phyloP scores from a whole-genome alignment of 441 rosid species.

The Adansonia gregorii region DNA sequence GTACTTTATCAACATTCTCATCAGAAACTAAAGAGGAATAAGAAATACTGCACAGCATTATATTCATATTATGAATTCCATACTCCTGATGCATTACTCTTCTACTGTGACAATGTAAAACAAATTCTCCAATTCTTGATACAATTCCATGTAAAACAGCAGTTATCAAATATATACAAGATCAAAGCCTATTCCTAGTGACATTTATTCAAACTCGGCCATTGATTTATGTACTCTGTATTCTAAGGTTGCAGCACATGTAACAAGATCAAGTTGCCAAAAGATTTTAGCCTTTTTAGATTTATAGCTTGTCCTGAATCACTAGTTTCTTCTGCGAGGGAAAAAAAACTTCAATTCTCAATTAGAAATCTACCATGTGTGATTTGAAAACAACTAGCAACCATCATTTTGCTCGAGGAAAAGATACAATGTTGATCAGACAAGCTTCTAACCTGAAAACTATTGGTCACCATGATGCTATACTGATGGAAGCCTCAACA shows the following conservation, averaged over 20 bases:
- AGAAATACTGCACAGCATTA: not conserved
- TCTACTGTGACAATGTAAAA: slow-evolving; percentile 17
- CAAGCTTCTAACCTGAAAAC: not conserved
- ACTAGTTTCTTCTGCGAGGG: not conserved
- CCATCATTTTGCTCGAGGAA: not conserved
- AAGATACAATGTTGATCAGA: not conserved
- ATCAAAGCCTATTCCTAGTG: slow-evolving; percentile 10
- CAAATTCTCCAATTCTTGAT: not conserved
- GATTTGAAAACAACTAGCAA: not conserved
- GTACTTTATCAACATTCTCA: not conserved
- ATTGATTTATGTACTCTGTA: not conserved
- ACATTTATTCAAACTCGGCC: not conserved
- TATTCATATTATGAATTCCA: not conserved
- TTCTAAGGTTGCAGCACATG: not conserved
- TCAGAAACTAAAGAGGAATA: slow-evolving; percentile 16
- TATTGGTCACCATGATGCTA: not conserved
- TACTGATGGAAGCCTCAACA: slow-evolving; percentile 21
- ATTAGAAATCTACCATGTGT: not conserved
- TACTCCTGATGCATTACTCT: not conserved
- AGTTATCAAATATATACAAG: not conserved
- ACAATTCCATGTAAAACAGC: not conserved
- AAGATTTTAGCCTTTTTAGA: not conserved
- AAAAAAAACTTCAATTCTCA: not conserved
- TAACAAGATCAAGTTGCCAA: slow-evolving; percentile 3
- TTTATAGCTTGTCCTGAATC: not conserved